Evolutionary conservation across 768 basidiomycete species (phyloP).

Genomic region (Termitomyces sp.): DNA sequence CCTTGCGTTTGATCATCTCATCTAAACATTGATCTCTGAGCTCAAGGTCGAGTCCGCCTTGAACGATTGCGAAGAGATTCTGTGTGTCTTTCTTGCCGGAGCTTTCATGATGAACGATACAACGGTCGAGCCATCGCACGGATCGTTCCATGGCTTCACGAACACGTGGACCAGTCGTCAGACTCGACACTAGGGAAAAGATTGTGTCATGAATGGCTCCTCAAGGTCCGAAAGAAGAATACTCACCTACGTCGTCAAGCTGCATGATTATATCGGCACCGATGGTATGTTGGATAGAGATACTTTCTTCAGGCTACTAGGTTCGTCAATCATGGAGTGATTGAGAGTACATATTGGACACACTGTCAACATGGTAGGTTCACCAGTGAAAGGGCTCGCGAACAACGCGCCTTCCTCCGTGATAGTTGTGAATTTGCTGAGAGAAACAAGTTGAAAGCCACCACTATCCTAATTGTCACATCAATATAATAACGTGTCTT

Average conservation of each 20-base stretch:
- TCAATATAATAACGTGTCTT: neutral
- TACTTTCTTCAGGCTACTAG: slow-evolving; percentile 81
- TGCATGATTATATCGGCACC: slow-evolving; percentile 96
- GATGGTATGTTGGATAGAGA: slow-evolving; percentile 85
- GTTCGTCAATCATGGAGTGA: slow-evolving; percentile 3
- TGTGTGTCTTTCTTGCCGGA: slow-evolving; percentile 63
- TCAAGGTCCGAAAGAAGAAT: neutral
- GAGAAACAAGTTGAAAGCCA: slow-evolving; percentile 83
- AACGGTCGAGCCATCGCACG: slow-evolving; percentile 86
- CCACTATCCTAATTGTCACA: slow-evolving; percentile 66
- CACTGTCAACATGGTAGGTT: slow-evolving; percentile 86
- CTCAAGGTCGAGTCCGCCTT: slow-evolving; percentile 72
- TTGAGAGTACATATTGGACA: slow-evolving; percentile 17
- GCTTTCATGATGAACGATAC: slow-evolving; percentile 68
- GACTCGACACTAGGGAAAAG: slow-evolving; percentile 56
- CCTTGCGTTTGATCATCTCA: slow-evolving; percentile 74
- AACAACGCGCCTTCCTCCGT: slow-evolving; percentile 89
- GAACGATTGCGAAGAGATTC: slow-evolving; percentile 90
- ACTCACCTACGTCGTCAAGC: slow-evolving; percentile 83
- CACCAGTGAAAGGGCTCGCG: slow-evolving; percentile 78
- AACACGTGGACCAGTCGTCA: slow-evolving; percentile 77
- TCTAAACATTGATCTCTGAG: slow-evolving; percentile 75
- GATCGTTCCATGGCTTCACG: slow-evolving; percentile 87
- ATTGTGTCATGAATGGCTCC: neutral
- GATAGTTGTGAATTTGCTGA: slow-evolving; percentile 80